These are phyloP conservation scores for Exophiala sp. DNA, from an alignment of 2,329 filamentous ascomycete genomes.

Conservation along the genomic window DNA sequence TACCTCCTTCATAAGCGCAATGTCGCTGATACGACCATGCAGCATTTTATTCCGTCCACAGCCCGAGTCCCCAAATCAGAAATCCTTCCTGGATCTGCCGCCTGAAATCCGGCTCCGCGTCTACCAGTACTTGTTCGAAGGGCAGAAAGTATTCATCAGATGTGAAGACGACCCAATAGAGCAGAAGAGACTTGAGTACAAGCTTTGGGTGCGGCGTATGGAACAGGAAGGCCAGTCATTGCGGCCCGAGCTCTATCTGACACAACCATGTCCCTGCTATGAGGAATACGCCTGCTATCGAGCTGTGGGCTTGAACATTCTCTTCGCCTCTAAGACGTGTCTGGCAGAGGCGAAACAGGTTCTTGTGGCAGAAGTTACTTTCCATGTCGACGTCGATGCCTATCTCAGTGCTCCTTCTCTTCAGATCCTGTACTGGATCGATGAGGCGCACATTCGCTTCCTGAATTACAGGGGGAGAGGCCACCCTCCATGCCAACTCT, in stretches of 20 bases:
- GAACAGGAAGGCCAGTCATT: too few species aligned
- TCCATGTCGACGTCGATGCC: background rate
- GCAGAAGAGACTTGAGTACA: too few species aligned
- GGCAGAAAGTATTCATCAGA: background rate
- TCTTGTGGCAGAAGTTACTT: background rate
- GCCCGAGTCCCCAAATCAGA: background rate
- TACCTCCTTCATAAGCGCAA: background rate
- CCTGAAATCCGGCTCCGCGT: slow-evolving; percentile 7
- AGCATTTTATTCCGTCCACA: background rate
- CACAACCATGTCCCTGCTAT: too few species aligned
- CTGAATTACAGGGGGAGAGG: too few species aligned
- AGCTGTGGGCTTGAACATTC: background rate
- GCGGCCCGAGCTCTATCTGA: too few species aligned
- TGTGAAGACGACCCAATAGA: background rate
- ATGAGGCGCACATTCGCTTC: too few species aligned
- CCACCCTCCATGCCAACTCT: too few species aligned
- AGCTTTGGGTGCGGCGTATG: too few species aligned
- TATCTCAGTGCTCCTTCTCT: too few species aligned
- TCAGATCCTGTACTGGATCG: too few species aligned
- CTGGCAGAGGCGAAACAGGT: background rate
- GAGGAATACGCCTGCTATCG: background rate
- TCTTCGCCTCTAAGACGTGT: background rate
- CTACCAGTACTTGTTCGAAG: background rate
- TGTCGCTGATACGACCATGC: background rate
- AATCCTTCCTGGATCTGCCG: slow-evolving; percentile 9